Conservation (phyloP, 2,329 filamentous ascomycete genomes). For the Myotisia sp. region DNA sequence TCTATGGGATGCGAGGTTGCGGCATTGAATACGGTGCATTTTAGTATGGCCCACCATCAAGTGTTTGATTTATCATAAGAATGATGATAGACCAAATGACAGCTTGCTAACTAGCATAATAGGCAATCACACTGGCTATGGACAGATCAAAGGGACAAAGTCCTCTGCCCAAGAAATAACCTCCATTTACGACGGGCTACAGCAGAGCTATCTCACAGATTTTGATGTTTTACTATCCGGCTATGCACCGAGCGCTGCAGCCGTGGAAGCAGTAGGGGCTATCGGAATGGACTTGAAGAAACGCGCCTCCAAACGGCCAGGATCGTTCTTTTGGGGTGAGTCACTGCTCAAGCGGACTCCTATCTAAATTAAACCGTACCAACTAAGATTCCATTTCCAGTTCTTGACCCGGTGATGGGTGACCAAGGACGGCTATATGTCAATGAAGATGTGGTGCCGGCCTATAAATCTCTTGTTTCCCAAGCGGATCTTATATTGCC, state of each 20-base stretch:
- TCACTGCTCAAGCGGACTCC: background rate
- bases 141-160: conserved; percentile 71
- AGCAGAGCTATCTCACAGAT: conserved; percentile 67
- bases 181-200: conserved; percentile 71
- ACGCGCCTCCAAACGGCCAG: conserved; percentile 47
- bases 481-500: conserved; percentile 85
- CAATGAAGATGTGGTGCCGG: conserved; percentile 76
- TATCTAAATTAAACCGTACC: background rate
- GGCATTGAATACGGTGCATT: conserved; percentile 90
- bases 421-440: conserved; percentile 90
- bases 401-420: conserved; percentile 95
- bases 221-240: conserved; percentile 93
- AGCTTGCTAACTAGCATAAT: background rate
- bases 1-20: conserved; percentile 86
- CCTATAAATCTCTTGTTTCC: conserved; percentile 65
- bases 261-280: conserved; percentile 66
- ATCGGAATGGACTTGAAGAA: conserved; percentile 70
- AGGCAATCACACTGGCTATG: conserved; percentile 95
- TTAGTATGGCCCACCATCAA: conserved; percentile 52
- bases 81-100: background rate
- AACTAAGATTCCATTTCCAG: conserved; percentile 25
- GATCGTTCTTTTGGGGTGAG: conserved; percentile 74
- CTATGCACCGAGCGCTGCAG: conserved; percentile 78
- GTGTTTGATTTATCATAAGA: background rate
- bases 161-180: conserved; percentile 69